phyloP scores from a whole-genome alignment of 805 yeast genomes.

The Metschnikowia lachancei region DNA sequence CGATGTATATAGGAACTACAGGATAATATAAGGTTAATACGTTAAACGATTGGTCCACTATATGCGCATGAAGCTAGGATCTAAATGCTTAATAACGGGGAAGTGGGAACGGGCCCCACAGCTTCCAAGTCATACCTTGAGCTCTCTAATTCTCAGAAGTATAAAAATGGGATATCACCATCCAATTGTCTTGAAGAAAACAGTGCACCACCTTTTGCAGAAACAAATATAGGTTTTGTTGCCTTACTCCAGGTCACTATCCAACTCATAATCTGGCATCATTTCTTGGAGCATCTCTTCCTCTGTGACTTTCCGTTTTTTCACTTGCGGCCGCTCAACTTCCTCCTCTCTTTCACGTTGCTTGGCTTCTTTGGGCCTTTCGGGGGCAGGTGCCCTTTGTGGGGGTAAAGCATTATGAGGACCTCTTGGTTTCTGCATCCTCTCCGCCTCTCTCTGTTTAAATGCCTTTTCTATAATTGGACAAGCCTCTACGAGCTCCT shows the following conservation, averaged over 20 bases:
- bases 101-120: no score
- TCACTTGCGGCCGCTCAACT: conserved; percentile 3
- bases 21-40: no score
- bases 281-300: conserved; percentile 18
- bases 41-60: no score
- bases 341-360: conserved; percentile 5
- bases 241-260: conserved; percentile 21
- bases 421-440: conserved; percentile 22
- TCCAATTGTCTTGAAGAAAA: no score
- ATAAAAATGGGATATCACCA: no score
- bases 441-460: conserved; percentile 53
- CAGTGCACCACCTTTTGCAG: background rate
- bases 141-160: no score
- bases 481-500: conserved; percentile 64
- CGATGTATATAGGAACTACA: background rate
- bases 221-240: background rate
- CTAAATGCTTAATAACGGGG: no score
- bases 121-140: no score
- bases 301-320: conserved; percentile 11
- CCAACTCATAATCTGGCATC: conserved; percentile 24
- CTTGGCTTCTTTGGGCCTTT: conserved; percentile 3
- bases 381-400: conserved; percentile 9
- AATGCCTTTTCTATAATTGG: conserved; percentile 57
- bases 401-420: conserved; percentile 6
- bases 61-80: no score